Evolutionary conservation across 306 rosid genomes (phyloP).

Genomic region (Corylus avellana): DNA sequence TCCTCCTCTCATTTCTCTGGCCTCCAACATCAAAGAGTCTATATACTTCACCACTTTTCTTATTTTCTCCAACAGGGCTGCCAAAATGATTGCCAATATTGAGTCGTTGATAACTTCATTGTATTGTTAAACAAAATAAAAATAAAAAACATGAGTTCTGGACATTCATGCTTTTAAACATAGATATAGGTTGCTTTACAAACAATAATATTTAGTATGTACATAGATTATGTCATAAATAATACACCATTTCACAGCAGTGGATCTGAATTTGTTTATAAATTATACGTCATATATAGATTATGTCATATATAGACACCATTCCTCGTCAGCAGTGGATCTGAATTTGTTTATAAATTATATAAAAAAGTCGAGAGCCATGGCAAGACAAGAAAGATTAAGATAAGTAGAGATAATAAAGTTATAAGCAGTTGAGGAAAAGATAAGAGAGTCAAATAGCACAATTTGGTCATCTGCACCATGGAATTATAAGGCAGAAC

Average conservation of each 20-base stretch:
- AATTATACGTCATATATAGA: not conserved
- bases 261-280: not conserved
- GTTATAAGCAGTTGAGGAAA: not conserved
- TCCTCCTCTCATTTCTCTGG: slow-evolving; percentile 98
- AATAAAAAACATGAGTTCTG: not conserved
- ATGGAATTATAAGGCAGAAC: not conserved
- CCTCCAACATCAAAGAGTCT: slow-evolving; percentile 98
- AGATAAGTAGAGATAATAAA: not conserved
- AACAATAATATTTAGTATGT: not conserved
- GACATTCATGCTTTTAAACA: not conserved
- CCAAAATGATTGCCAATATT: slow-evolving; percentile 39
- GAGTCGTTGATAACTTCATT: slow-evolving; percentile 4
- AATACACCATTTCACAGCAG: not conserved
- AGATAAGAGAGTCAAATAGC: not conserved
- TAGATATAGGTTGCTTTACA: not conserved
- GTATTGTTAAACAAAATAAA: slow-evolving; percentile 5
- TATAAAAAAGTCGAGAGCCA: not conserved
- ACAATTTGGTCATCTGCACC: not conserved
- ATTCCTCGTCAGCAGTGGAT: not conserved
- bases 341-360: not conserved
- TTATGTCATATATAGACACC: not conserved
- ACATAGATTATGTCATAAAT: not conserved
- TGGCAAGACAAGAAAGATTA: not conserved
- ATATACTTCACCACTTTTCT: slow-evolving; percentile 96
- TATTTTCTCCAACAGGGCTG: slow-evolving; percentile 99